A percentile compares a stretch with the other conserved stretches of the same genome.
These are phyloP conservation scores for Harrya chromipes DNA, from an alignment of 768 basidiomycete genomes.

Conservation along the genomic window DNA sequence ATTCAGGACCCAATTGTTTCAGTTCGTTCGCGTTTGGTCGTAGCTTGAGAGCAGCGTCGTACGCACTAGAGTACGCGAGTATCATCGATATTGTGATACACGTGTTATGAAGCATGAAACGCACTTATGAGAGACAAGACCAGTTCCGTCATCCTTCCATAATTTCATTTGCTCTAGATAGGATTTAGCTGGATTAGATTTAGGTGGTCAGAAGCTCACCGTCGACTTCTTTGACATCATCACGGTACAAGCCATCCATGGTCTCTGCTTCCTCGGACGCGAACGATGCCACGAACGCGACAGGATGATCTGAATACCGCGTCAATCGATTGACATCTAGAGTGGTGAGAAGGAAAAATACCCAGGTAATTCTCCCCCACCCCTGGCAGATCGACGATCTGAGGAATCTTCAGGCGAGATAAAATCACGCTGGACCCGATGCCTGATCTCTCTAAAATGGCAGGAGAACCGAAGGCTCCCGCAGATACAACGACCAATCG, in stretches of 20 bases:
- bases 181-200: constrained; percentile 11
- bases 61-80: constrained; percentile 34
- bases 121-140: constrained; percentile 55
- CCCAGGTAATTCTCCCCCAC: constrained; percentile 70
- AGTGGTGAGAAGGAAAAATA: constrained; percentile 12
- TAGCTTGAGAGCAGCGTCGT: constrained; percentile 56
- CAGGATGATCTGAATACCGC: constrained; percentile 28
- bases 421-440: constrained; percentile 57
- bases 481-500: constrained; percentile 48
- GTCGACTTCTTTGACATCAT: constrained; percentile 35
- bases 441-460: constrained; percentile 61
- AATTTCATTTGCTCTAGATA: constrained; percentile 30
- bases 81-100: background rate
- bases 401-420: constrained; percentile 43
- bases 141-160: constrained; percentile 41
- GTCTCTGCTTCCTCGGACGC: constrained; percentile 47
- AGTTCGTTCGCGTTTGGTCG: constrained; percentile 51
- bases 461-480: constrained; percentile 54
- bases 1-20: constrained; percentile 45
- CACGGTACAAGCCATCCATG: constrained; percentile 45
- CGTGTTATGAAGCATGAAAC: constrained; percentile 7
- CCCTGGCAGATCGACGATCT: constrained; percentile 62
- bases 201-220: constrained; percentile 31
- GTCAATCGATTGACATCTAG: background rate
- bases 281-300: constrained; percentile 32